Percentiles rank a stretch among this genome's conserved stretches.
Evolutionary conservation across 2,329 filamentous ascomycete species (phyloP).

Genomic region (Teratosphaeria destructans): DNA sequence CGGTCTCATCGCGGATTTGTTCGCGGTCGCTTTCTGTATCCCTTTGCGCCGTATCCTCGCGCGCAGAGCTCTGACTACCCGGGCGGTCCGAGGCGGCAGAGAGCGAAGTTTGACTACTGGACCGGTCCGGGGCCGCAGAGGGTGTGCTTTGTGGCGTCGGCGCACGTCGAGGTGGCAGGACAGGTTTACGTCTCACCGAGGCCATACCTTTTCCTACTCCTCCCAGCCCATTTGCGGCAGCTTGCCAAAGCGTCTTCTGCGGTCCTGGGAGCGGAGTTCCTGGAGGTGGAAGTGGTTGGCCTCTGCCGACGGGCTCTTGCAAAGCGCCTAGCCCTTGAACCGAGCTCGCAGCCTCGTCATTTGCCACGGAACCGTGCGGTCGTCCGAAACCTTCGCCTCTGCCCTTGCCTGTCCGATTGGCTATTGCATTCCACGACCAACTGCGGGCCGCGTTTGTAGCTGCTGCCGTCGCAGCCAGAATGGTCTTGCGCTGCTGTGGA

Average conservation of each 20-base stretch:
- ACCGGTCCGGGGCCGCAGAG: neutral
- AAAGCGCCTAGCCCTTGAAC: conserved; percentile 23
- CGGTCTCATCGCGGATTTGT: neutral
- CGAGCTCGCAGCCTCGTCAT: conserved; percentile 22
- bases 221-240: conserved; percentile 1
- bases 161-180: conserved; percentile 5
- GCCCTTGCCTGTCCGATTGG: conserved; percentile 8
- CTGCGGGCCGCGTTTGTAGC: conserved; percentile 22
- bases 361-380: conserved; percentile 26
- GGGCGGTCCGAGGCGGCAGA: neutral
- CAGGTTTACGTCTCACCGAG: conserved; percentile 18
- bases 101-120: neutral
- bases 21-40: neutral
- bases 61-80: neutral
- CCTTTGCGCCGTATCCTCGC: neutral
- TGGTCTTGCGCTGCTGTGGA: conserved; percentile 13
- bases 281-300: conserved; percentile 70
- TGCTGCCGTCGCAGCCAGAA: conserved; percentile 23
- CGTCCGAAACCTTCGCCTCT: conserved; percentile 15
- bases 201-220: conserved; percentile 1
- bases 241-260: conserved; percentile 8
- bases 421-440: conserved; percentile 22
- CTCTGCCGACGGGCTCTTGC: conserved; percentile 63
- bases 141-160: neutral
- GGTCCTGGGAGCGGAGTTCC: conserved; percentile 60